phyloP scores from a whole-genome alignment of 768 basidiomycete species.

The Suillus hirtellus region DNA sequence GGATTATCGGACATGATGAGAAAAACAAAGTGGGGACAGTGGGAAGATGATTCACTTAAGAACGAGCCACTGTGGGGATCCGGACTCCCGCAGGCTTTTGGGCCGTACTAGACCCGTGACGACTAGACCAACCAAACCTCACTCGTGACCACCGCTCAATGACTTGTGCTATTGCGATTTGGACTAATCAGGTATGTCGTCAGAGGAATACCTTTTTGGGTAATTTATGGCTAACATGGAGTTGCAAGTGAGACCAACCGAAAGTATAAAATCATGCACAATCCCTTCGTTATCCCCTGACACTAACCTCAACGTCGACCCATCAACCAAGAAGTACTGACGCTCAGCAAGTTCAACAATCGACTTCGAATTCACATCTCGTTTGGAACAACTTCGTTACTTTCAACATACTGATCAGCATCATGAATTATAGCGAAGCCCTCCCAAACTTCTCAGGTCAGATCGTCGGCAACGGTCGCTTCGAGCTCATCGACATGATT shows the following conservation, averaged over 20 bases:
- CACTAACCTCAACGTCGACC: conserved; percentile 6
- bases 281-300: not conserved
- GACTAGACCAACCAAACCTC: too few species aligned
- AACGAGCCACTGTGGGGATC: not conserved
- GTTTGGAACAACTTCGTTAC: conserved; percentile 2
- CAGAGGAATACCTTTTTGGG: not conserved
- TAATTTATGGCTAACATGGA: not conserved
- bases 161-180: not conserved
- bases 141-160: not conserved
- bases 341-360: conserved; percentile 4
- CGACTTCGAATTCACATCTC: not conserved
- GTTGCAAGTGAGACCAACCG: not conserved
- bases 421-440: conserved; percentile 4
- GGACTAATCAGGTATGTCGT: not conserved
- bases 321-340: conserved; percentile 7
- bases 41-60: conserved; percentile 8
- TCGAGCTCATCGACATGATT: conserved; percentile 60
- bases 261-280: not conserved
- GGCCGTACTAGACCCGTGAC: not conserved
- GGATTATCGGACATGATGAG: conserved; percentile 68
- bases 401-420: conserved; percentile 4
- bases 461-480: conserved; percentile 56
- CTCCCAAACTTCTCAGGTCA: conserved; percentile 54
- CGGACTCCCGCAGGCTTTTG: conserved; percentile 1
- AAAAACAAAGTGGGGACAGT: conserved; percentile 1